Conservation (phyloP, 2,329 filamentous ascomycete species). For the Microsporum audouinii region DNA sequence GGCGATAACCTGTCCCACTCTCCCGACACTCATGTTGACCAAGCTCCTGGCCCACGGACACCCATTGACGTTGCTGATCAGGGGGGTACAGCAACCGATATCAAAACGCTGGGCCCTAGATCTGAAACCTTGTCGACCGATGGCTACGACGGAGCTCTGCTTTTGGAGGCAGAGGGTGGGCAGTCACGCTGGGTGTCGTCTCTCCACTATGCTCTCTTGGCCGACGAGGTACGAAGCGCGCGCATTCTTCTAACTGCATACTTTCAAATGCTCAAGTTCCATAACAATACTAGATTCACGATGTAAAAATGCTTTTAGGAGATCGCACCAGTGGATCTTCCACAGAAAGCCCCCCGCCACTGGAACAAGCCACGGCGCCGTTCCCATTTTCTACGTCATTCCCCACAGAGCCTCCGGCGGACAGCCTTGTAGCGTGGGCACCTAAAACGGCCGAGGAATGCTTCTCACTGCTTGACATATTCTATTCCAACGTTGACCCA, state of each 20-base stretch:
- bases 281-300: constrained; percentile 5
- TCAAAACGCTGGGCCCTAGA: background rate
- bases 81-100: too few species aligned
- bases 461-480: background rate
- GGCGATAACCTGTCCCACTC: background rate
- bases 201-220: constrained; percentile 11
- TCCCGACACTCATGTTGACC: background rate
- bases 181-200: constrained; percentile 12
- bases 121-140: background rate
- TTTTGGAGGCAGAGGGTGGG: constrained; percentile 8
- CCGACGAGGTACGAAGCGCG: constrained; percentile 9
- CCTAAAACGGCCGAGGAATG: background rate
- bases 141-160: constrained; percentile 11
- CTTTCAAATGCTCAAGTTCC: background rate
- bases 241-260: background rate
- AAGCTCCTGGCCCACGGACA: background rate
- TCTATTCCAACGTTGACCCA: background rate
- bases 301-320: constrained; percentile 9
- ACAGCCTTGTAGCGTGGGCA: background rate
- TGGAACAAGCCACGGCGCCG: background rate
- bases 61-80: background rate
- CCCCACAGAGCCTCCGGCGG: background rate
- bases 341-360: background rate
- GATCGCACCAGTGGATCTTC: background rate
- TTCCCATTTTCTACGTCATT: background rate